Conservation (phyloP, 495 filamentous ascomycete genomes). For the Aspergillus diversus region DNA sequence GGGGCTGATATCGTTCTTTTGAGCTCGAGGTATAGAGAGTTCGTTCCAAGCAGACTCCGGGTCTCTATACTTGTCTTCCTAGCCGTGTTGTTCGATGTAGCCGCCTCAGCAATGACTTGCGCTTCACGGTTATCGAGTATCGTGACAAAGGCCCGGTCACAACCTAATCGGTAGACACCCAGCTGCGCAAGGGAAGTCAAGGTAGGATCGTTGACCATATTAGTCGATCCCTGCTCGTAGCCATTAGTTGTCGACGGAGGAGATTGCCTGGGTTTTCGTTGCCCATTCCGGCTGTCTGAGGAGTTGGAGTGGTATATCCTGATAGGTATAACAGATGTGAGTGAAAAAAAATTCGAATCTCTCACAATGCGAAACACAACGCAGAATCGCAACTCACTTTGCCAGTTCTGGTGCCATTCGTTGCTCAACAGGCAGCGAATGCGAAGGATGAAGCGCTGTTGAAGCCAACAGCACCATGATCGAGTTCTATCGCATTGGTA, state of each 20-base stretch:
- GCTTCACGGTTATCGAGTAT: constrained; percentile 56
- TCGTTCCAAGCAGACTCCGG: constrained; percentile 35
- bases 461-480: constrained; percentile 20
- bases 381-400: constrained; percentile 7
- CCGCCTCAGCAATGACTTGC: constrained; percentile 65
- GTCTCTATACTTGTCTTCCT: constrained; percentile 17
- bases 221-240: neutral
- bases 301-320: constrained; percentile 9
- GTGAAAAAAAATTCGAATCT: neutral
- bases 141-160: constrained; percentile 55
- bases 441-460: constrained; percentile 11
- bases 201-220: constrained; percentile 51
- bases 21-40: constrained; percentile 37
- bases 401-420: constrained; percentile 20
- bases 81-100: constrained; percentile 22
- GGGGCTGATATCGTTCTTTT: neutral
- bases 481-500: constrained; percentile 16
- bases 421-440: constrained; percentile 6
- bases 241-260: neutral
- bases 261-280: neutral
- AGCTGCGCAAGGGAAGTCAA: constrained; percentile 66
- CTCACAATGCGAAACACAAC: neutral
- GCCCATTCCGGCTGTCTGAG: constrained; percentile 3
- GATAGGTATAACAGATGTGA: neutral
- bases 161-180: constrained; percentile 55